Evolutionary conservation across 1,139 yeast genomes (phyloP).

Genomic region (Hansenula sp.): DNA sequence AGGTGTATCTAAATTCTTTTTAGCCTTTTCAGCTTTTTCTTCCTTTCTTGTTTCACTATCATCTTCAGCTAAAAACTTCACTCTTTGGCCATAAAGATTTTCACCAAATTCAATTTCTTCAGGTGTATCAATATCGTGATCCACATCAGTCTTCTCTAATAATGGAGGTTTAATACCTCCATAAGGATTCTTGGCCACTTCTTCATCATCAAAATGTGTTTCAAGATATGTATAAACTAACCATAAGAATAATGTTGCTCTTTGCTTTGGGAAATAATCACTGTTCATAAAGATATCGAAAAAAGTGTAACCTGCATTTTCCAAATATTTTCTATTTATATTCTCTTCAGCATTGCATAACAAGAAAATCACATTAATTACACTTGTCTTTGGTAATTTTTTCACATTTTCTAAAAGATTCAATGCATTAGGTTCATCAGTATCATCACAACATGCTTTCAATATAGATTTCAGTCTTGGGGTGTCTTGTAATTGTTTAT

Average conservation of each 20-base stretch:
- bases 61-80: constrained; percentile 43
- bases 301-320: constrained; percentile 28
- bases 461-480: constrained; percentile 87
- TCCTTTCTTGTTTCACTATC: neutral
- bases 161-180: constrained; percentile 43
- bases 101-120: constrained; percentile 70
- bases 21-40: neutral
- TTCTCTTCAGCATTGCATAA: constrained; percentile 60
- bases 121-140: constrained; percentile 65
- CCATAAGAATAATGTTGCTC: constrained; percentile 81
- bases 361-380: constrained; percentile 72
- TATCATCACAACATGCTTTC: constrained; percentile 68
- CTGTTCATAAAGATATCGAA: constrained; percentile 64
- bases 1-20: neutral
- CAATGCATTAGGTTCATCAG: constrained; percentile 47
- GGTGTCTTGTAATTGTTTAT: constrained; percentile 86
- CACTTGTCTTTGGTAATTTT: constrained; percentile 48
- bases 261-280: constrained; percentile 46
- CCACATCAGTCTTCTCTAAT: constrained; percentile 38
- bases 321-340: constrained; percentile 37
- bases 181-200: constrained; percentile 61
- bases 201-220: constrained; percentile 53
- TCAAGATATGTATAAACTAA: constrained; percentile 75
- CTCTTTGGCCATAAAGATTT: constrained; percentile 60
- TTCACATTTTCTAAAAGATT: constrained; percentile 38